phyloP scores from a whole-genome alignment of 2,329 filamentous ascomycete species.

The Penicillium sp. region DNA sequence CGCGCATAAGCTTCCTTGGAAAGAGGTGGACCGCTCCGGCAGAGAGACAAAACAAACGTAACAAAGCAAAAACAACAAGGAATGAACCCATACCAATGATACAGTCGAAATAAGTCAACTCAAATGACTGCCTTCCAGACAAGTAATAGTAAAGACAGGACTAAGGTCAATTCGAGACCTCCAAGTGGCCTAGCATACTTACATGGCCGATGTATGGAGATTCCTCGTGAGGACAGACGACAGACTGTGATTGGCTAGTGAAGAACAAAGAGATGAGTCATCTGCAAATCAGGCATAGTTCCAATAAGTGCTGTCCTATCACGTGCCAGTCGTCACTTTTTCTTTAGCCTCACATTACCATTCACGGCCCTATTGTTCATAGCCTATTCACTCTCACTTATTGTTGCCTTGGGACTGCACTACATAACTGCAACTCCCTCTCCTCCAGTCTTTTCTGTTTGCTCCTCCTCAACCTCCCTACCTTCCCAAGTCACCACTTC shows the following conservation, averaged over 20 bases:
- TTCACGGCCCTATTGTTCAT: constrained; percentile 10
- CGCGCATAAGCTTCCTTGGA: constrained; percentile 14
- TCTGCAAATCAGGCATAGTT: neutral
- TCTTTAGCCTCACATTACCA: constrained; percentile 13
- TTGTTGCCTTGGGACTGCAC: constrained; percentile 8
- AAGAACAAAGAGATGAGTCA: constrained; percentile 13
- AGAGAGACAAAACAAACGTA: neutral
- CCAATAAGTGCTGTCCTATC: constrained; percentile 4
- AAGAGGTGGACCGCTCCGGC: neutral
- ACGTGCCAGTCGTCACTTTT: constrained; percentile 37
- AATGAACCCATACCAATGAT: neutral
- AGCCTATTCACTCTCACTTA: neutral
- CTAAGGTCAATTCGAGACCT: constrained; percentile 1
- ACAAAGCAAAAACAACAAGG: neutral
- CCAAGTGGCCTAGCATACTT: constrained; percentile 4
- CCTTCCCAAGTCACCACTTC: neutral
- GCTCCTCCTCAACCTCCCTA: neutral
- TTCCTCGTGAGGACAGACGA: constrained; percentile 32
- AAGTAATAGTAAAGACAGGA: constrained; percentile 3
- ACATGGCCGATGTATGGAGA: constrained; percentile 22
- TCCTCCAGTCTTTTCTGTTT: neutral
- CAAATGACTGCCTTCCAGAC: constrained; percentile 7
- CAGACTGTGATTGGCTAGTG: constrained; percentile 30
- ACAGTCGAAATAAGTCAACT: constrained; percentile 5
- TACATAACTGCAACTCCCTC: constrained; percentile 11